A percentile compares a stretch with the other conserved stretches of the same genome.
Conservation (phyloP, 352 stramenopile species). For the Pythium oligandrum region DNA sequence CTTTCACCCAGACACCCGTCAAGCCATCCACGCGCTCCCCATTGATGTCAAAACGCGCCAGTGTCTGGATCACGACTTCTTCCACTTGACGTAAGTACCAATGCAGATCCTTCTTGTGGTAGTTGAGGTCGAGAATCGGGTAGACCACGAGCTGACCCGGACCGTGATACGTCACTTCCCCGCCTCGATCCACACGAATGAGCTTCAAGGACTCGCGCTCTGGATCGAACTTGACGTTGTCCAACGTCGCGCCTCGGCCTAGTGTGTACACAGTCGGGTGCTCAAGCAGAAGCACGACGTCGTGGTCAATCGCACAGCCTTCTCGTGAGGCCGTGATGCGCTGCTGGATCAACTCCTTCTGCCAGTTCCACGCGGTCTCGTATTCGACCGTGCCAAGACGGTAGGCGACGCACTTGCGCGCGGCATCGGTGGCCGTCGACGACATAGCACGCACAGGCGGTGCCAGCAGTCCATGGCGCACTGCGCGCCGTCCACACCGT, state of each 20-base stretch:
- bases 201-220: slow-evolving; percentile 73
- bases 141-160: slow-evolving; percentile 98
- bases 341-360: slow-evolving; percentile 83
- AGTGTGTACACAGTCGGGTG: slow-evolving; percentile 96
- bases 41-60: slow-evolving; percentile 84
- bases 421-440: background rate
- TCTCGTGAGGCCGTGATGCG: slow-evolving; percentile 55
- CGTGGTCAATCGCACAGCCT: slow-evolving; percentile 53
- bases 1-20: slow-evolving; percentile 96
- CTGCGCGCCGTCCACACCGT: too few relatives aligned
- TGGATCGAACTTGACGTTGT: slow-evolving; percentile 52
- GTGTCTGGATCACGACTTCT: slow-evolving; percentile 92
- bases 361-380: slow-evolving; percentile 83
- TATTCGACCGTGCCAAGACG: slow-evolving; percentile 73
- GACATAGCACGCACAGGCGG: too few relatives aligned
- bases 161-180: slow-evolving; percentile 98
- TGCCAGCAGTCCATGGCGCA: too few relatives aligned
- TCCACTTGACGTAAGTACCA: slow-evolving; percentile 97
- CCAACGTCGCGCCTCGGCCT: slow-evolving; percentile 85
- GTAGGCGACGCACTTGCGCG: slow-evolving; percentile 61
- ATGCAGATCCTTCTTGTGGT: slow-evolving; percentile 95
- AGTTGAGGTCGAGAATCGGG: slow-evolving; percentile 94
- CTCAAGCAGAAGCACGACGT: slow-evolving; percentile 90
- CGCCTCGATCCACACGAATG: slow-evolving; percentile 97
- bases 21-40: slow-evolving; percentile 88